Percentiles rank a stretch among this genome's conserved stretches.
Conservation (phyloP, 768 basidiomycete genomes). For the Rhodotorula taiwanensis region DNA sequence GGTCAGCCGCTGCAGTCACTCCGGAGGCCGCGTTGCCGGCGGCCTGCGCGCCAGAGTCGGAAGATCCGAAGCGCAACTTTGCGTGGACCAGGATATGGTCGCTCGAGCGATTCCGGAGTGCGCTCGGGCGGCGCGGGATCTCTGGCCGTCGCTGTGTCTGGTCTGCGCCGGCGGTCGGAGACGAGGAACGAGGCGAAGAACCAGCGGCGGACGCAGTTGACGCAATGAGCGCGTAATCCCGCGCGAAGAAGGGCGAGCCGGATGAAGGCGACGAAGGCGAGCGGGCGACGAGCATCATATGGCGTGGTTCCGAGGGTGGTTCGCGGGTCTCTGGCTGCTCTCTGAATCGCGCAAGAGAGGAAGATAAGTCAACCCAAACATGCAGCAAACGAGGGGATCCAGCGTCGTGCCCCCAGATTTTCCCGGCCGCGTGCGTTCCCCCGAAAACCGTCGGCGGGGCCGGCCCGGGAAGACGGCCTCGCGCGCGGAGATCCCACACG, state of each 20-base stretch:
- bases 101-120: conserved; percentile 5
- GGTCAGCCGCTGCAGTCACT: neutral
- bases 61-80: conserved; percentile 16
- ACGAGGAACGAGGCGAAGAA: neutral
- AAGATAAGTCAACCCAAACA: no score
- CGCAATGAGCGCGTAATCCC: neutral
- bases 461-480: no score
- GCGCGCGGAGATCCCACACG: no score
- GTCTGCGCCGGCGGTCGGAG: neutral
- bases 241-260: neutral
- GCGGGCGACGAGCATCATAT: conserved; percentile 2
- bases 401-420: no score
- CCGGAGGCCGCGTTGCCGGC: neutral
- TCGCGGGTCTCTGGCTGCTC: no score
- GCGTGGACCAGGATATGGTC: conserved; percentile 21
- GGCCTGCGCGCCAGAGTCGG: neutral
- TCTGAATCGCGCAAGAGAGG: no score
- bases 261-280: neutral
- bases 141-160: neutral
- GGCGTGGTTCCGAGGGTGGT: no score
- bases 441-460: no score
- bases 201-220: neutral
- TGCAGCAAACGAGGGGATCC: no score
- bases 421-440: no score
- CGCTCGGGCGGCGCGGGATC: conserved; percentile 9